These are phyloP conservation scores for Trichoderma sp. DNA, from an alignment of 2,329 filamentous ascomycete genomes.

Conservation along the genomic window DNA sequence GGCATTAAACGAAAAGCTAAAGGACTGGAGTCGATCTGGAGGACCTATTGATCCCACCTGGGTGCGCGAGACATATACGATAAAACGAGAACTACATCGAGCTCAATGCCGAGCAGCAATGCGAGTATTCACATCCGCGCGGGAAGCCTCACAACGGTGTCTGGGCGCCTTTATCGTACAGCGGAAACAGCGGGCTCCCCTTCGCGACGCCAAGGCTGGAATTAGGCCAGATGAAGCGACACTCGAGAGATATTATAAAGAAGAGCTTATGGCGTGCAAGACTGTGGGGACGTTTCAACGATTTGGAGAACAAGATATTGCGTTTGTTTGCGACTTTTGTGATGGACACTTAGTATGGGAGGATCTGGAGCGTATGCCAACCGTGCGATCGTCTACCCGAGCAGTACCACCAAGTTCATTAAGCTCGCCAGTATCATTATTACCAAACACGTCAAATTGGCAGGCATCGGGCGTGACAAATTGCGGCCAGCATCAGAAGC, in stretches of 20 bases:
- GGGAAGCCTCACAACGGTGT: slow-evolving; percentile 51
- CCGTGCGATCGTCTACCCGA: slow-evolving; percentile 42
- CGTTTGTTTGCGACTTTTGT: slow-evolving; percentile 63
- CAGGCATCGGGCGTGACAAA: slow-evolving; percentile 50
- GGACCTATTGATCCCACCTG: slow-evolving; percentile 59
- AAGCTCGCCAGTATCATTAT: slow-evolving; percentile 10
- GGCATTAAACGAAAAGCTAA: slow-evolving; percentile 52
- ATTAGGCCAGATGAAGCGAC: slow-evolving; percentile 31
- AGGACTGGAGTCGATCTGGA: slow-evolving; percentile 56
- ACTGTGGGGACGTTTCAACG: slow-evolving; percentile 57
- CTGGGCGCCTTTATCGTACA: slow-evolving; percentile 59
- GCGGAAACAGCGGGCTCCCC: slow-evolving; percentile 46
- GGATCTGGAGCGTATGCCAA: slow-evolving; percentile 56
- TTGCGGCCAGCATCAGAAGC: slow-evolving; percentile 49
- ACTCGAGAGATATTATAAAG: slow-evolving; percentile 44
- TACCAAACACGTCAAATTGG: slow-evolving; percentile 47
- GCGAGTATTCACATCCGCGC: slow-evolving; percentile 56
- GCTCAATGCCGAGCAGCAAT: slow-evolving; percentile 59
- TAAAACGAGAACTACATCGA: slow-evolving; percentile 56
- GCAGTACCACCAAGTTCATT: slow-evolving; percentile 33
- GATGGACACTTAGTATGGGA: slow-evolving; percentile 62
- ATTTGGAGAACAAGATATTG: slow-evolving; percentile 56
- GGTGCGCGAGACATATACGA: slow-evolving; percentile 53
- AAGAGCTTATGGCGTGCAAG: slow-evolving; percentile 56
- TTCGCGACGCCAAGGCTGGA: not conserved